phyloP scores from a whole-genome alignment of 2,329 filamentous ascomycete genomes.

The Penicillium digitatum region DNA sequence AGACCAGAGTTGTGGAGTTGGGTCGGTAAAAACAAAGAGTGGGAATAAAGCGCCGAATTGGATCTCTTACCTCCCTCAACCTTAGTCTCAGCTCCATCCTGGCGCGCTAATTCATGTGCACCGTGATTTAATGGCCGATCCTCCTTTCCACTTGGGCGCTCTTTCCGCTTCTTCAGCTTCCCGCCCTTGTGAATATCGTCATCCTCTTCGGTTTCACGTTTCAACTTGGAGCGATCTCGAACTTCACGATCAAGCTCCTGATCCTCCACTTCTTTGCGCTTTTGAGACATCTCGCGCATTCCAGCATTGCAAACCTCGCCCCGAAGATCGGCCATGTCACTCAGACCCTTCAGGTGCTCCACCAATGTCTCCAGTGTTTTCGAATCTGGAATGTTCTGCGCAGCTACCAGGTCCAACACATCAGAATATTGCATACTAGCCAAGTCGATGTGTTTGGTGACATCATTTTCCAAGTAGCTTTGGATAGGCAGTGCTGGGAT shows the following conservation, averaged over 20 bases:
- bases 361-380: slow-evolving; percentile 49
- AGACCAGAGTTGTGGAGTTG: slow-evolving; percentile 12
- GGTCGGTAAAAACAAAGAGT: slow-evolving; percentile 13
- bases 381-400: slow-evolving; percentile 48
- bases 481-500: slow-evolving; percentile 37
- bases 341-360: slow-evolving; percentile 53
- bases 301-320: slow-evolving; percentile 57
- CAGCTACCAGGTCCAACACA: slow-evolving; percentile 54
- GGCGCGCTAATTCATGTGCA: slow-evolving; percentile 59
- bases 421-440: slow-evolving; percentile 53
- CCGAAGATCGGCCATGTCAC: slow-evolving; percentile 55
- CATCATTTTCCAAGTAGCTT: slow-evolving; percentile 54
- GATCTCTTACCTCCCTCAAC: slow-evolving; percentile 50
- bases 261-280: slow-evolving; percentile 57
- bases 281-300: slow-evolving; percentile 57
- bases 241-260: slow-evolving; percentile 47
- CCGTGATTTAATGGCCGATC: slow-evolving; percentile 58
- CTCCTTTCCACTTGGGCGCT: slow-evolving; percentile 58
- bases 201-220: slow-evolving; percentile 45
- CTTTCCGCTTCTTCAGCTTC: slow-evolving; percentile 78
- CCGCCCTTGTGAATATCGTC: slow-evolving; percentile 50
- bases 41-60: slow-evolving; percentile 4
- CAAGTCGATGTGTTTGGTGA: slow-evolving; percentile 47
- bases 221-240: slow-evolving; percentile 48
- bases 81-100: slow-evolving; percentile 60